phyloP scores from a whole-genome alignment of 495 filamentous ascomycete genomes.

The Penicillium dipodomyicola region DNA sequence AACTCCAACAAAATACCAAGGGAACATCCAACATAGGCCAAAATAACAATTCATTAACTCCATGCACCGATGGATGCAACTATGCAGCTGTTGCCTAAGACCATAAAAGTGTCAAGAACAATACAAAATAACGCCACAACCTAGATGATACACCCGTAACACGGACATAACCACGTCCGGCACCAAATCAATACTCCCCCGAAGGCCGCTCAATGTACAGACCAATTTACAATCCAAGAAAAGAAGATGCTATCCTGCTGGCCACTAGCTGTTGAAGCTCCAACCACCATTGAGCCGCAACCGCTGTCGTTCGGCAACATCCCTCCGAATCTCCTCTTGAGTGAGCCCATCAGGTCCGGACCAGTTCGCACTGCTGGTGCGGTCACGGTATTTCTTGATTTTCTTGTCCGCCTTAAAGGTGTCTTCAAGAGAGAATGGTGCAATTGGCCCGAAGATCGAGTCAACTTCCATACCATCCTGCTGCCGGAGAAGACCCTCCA shows the following conservation, averaged over 20 bases:
- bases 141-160: constrained; percentile 14
- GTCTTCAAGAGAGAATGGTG: constrained; percentile 86
- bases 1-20: not conserved
- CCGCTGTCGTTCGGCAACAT: constrained; percentile 76
- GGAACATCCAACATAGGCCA: not conserved
- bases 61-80: constrained; percentile 24
- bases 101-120: constrained; percentile 12
- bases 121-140: constrained; percentile 18
- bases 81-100: constrained; percentile 20
- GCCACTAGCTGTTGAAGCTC: constrained; percentile 53
- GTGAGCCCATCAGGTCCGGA: constrained; percentile 78
- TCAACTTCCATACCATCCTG: constrained; percentile 87
- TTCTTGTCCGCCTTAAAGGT: constrained; percentile 82
- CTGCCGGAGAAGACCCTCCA: constrained; percentile 62
- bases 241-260: not conserved
- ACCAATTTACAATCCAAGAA: constrained; percentile 9
- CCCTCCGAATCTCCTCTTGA: constrained; percentile 78
- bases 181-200: constrained; percentile 4
- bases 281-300: constrained; percentile 83
- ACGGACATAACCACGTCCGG: constrained; percentile 5
- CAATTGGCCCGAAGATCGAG: constrained; percentile 84
- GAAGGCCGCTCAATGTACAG: constrained; percentile 11
- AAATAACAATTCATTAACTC: constrained; percentile 16
- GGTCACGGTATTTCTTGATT: constrained; percentile 76
- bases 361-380: constrained; percentile 95